Evolutionary conservation across 2,329 filamentous ascomycete species (phyloP).

Genomic region (Botrytis porri): DNA sequence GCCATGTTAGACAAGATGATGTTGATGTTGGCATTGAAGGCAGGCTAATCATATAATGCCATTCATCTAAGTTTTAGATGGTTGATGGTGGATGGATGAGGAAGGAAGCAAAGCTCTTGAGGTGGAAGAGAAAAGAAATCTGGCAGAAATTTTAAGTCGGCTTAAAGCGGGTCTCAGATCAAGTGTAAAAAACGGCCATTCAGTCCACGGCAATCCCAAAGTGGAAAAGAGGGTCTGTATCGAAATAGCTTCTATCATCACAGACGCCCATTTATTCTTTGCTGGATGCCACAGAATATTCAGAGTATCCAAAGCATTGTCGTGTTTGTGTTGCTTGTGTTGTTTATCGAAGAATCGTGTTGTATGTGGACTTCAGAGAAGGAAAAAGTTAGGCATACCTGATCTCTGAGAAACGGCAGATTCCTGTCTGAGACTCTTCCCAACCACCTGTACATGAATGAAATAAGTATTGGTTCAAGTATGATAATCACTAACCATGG

Average conservation of each 20-base stretch:
- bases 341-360: not conserved
- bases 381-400: constrained; percentile 53
- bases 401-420: constrained; percentile 69
- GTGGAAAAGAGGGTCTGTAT: constrained; percentile 38
- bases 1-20: not conserved
- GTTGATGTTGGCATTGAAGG: not conserved
- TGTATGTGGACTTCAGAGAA: not conserved
- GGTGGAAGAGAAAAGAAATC: not conserved
- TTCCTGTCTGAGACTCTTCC: constrained; percentile 59
- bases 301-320: not conserved
- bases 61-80: not conserved
- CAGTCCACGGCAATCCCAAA: constrained; percentile 34
- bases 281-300: not conserved
- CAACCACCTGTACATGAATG: constrained; percentile 53
- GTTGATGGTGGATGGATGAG: not conserved
- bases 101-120: not conserved
- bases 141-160: not conserved
- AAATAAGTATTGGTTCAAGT: constrained; percentile 4
- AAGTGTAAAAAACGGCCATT: constrained; percentile 55
- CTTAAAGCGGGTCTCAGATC: constrained; percentile 51
- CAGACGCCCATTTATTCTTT: constrained; percentile 26
- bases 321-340: not conserved
- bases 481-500: not conserved
- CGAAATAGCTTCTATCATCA: constrained; percentile 36
- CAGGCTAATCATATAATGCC: not conserved